Evolutionary conservation across 345 rosid species (phyloP).

Genomic region (Eucalyptus leucophloia): DNA sequence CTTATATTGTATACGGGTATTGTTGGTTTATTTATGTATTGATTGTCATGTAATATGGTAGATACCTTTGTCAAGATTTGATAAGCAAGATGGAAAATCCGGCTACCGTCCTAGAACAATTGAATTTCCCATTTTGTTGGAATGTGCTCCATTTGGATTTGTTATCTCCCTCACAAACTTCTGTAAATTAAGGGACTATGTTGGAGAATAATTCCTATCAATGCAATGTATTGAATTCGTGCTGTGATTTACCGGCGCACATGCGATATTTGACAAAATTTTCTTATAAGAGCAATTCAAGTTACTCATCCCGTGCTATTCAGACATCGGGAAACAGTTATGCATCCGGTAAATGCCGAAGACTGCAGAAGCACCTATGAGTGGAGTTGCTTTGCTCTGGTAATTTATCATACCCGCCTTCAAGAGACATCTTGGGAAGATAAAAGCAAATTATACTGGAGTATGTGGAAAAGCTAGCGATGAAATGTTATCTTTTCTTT

Average conservation of each 20-base stretch:
- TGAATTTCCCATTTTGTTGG: too few relatives aligned
- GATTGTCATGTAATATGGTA: too few relatives aligned
- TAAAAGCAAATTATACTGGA: background rate
- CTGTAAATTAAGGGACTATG: background rate
- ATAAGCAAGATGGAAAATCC: too few relatives aligned
- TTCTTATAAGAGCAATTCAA: background rate
- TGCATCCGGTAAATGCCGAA: background rate
- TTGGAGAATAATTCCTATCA: too few relatives aligned
- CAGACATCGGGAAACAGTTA: background rate
- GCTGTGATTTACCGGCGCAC: background rate
- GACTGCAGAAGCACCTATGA: background rate
- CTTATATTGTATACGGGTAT: too few relatives aligned
- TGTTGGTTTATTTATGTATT: too few relatives aligned
- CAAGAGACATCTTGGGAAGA: background rate
- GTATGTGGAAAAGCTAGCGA: background rate
- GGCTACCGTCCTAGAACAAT: too few relatives aligned
- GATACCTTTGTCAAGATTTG: too few relatives aligned
- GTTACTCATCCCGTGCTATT: background rate
- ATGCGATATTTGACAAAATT: background rate
- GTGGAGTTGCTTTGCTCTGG: background rate
- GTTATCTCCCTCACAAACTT: too few relatives aligned
- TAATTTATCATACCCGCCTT: background rate
- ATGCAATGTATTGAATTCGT: background rate
- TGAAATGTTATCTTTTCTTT: background rate
- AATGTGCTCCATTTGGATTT: too few relatives aligned